A percentile compares a stretch with the other conserved stretches of the same genome.
These are phyloP conservation scores for Ustilago bromivora DNA, from an alignment of 1,284 basidiomycete genomes.

Conservation along the genomic window DNA sequence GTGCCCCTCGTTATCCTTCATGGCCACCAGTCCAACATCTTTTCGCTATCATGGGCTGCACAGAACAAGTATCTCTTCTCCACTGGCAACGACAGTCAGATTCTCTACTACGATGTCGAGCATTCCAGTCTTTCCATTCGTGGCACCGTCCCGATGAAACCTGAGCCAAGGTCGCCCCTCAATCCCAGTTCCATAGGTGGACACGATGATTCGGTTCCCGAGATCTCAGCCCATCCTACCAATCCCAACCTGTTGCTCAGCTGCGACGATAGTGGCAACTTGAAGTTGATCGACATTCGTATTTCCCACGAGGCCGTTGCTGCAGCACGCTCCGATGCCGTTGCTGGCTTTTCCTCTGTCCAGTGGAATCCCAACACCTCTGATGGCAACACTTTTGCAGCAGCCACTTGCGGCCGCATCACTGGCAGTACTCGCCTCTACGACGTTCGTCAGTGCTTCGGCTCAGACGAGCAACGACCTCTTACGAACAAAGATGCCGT, in stretches of 20 bases:
- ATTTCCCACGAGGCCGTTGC: slow-evolving; percentile 20
- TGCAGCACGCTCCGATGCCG: slow-evolving; percentile 19
- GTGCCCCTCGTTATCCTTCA: slow-evolving; percentile 27
- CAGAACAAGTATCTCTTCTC: slow-evolving; percentile 42
- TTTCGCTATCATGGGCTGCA: slow-evolving; percentile 41
- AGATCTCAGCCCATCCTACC: slow-evolving; percentile 33
- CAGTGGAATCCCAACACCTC: slow-evolving; percentile 40
- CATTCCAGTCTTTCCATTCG: slow-evolving; percentile 34
- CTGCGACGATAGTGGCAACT: slow-evolving; percentile 35
- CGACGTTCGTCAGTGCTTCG: slow-evolving; percentile 41
- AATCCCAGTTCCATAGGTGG: slow-evolving; percentile 20
- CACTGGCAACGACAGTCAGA: slow-evolving; percentile 39
- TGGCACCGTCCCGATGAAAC: not conserved
- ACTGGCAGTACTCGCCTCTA: slow-evolving; percentile 44
- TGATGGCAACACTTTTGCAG: slow-evolving; percentile 50
- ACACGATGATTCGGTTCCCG: slow-evolving; percentile 38
- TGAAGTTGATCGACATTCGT: slow-evolving; percentile 39
- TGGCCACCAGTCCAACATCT: slow-evolving; percentile 49
- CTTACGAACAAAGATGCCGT: slow-evolving; percentile 39
- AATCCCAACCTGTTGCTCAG: slow-evolving; percentile 37
- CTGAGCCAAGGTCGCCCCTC: slow-evolving; percentile 12
- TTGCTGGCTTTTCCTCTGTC: slow-evolving; percentile 34
- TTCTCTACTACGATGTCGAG: slow-evolving; percentile 45
- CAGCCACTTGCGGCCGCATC: slow-evolving; percentile 32
- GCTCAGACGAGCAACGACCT: slow-evolving; percentile 3